phyloP scores from a whole-genome alignment of 2,329 filamentous ascomycete genomes.

The Phoma sp. region DNA sequence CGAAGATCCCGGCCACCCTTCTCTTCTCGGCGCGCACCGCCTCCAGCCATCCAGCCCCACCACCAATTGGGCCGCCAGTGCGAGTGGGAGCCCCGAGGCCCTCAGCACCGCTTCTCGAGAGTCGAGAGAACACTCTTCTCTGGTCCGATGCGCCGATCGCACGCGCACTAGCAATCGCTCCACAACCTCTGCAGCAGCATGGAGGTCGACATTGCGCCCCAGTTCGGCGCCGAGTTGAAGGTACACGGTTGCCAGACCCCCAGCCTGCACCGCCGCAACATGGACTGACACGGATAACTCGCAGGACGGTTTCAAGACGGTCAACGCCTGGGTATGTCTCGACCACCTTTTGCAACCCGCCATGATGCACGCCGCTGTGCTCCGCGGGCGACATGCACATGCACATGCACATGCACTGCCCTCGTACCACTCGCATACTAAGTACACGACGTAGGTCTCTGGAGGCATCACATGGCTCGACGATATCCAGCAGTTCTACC shows the following conservation, averaged over 20 bases:
- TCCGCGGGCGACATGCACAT: conserved; percentile 12
- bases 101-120: conserved; percentile 23
- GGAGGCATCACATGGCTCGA: conserved; percentile 94
- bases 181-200: conserved; percentile 55
- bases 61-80: conserved; percentile 36
- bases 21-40: conserved; percentile 36
- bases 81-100: conserved; percentile 32
- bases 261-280: conserved; percentile 22
- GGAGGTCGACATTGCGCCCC: conserved; percentile 82
- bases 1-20: conserved; percentile 28
- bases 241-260: conserved; percentile 55
- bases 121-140: conserved; percentile 10
- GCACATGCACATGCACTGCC: not conserved
- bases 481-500: conserved; percentile 96
- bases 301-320: conserved; percentile 94
- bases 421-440: conserved; percentile 24
- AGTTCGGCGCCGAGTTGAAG: conserved; percentile 94
- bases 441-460: conserved; percentile 61
- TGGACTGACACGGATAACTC: conserved; percentile 35
- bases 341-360: conserved; percentile 8
- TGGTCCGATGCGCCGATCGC: conserved; percentile 28
- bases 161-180: conserved; percentile 23
- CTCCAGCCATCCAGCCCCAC: conserved; percentile 38
- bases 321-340: conserved; percentile 78
- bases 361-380: conserved; percentile 1